These are phyloP conservation scores for Barbarea vulgaris DNA, from an alignment of 345 rosid species.

Conservation along the genomic window DNA sequence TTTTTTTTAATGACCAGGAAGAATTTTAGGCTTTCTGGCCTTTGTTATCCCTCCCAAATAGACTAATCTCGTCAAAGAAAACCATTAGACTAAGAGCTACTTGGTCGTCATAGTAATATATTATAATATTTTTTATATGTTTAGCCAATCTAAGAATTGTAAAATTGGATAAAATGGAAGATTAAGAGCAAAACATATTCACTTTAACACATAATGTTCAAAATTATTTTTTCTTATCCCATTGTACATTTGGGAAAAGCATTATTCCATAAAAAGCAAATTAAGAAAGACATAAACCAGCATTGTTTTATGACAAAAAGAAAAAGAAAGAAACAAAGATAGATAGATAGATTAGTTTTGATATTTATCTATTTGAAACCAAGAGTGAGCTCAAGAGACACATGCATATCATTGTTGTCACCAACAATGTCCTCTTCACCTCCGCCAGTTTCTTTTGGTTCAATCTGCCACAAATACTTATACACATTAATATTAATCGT, in stretches of 20 bases:
- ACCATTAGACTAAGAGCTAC: no score
- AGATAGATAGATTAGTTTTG: neutral
- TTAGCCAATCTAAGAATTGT: no score
- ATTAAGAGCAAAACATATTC: neutral
- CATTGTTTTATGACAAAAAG: neutral
- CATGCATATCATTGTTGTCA: neutral
- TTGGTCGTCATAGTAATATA: no score
- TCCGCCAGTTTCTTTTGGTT: neutral
- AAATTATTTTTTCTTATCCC: neutral
- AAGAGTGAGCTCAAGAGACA: conserved; percentile 6
- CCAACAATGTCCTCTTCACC: neutral
- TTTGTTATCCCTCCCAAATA: no score
- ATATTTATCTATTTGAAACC: neutral
- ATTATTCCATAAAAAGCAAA: neutral
- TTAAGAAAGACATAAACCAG: neutral
- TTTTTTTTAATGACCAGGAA: no score
- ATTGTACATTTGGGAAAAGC: neutral
- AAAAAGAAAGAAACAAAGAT: neutral
- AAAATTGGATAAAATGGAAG: neutral
- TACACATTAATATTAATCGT: neutral
- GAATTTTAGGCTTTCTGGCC: no score
- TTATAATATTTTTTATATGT: no score
- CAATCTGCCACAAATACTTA: neutral
- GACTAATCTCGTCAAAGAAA: no score
- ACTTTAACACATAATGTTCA: neutral